phyloP scores from a whole-genome alignment of 2,329 filamentous ascomycete genomes.

The Exophiala dermatitidis region DNA sequence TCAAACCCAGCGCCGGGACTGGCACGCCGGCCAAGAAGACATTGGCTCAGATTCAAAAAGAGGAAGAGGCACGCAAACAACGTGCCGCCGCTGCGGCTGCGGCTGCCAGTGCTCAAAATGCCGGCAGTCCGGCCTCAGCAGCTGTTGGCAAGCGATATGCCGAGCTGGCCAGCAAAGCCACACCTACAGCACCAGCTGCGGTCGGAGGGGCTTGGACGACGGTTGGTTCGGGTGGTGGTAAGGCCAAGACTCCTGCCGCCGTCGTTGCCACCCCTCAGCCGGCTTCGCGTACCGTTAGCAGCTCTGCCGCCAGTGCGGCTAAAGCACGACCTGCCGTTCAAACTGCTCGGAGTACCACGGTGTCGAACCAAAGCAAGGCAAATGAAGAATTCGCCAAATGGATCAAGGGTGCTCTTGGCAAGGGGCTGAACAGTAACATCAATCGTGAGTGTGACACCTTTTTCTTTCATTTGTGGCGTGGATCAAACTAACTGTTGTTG shows the following conservation, averaged over 20 bases:
- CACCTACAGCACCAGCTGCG: conserved; percentile 38
- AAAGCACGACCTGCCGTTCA: conserved; percentile 52
- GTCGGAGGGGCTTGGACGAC: conserved; percentile 75
- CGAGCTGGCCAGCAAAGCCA: conserved; percentile 77
- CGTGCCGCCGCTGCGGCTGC: conserved; percentile 52
- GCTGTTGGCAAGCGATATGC: conserved; percentile 78
- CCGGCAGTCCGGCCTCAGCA: conserved; percentile 38
- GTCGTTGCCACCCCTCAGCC: conserved; percentile 44
- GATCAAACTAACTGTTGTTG: background rate
- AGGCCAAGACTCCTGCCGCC: conserved; percentile 65
- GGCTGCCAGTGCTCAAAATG: conserved; percentile 37
- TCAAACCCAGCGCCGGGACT: conserved; percentile 35
- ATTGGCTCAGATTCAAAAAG: conserved; percentile 89
- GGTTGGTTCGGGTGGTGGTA: conserved; percentile 85
- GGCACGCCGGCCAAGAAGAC: conserved; percentile 65
- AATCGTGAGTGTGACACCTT: conserved; percentile 48
- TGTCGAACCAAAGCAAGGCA: conserved; percentile 52
- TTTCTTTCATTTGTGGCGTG: background rate
- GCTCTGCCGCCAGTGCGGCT: conserved; percentile 33
- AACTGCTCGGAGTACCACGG: conserved; percentile 39
- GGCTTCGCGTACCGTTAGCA: conserved; percentile 43
- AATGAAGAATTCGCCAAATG: conserved; percentile 93
- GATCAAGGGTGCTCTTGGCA: conserved; percentile 70
- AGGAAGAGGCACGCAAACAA: conserved; percentile 85
- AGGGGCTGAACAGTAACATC: conserved; percentile 62